Evolutionary conservation across 148 eudicot species (phyloP).

Genomic region (Vaccinium darrowii): DNA sequence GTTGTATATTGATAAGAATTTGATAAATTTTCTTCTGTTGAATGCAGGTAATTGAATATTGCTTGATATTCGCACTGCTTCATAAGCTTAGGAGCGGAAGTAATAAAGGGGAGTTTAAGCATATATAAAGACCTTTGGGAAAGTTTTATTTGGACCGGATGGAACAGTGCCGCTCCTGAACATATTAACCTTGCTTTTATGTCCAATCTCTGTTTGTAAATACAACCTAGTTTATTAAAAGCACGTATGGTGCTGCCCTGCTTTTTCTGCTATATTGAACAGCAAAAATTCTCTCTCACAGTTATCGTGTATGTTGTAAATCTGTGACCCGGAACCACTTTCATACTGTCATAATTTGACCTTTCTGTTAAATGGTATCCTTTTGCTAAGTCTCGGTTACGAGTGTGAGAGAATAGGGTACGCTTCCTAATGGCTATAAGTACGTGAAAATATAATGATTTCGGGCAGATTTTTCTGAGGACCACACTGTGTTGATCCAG

Average conservation of each 20-base stretch:
- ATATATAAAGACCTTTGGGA: conserved; percentile 33
- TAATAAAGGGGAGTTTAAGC: conserved; percentile 37
- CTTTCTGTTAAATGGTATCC: neutral
- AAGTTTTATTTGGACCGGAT: conserved; percentile 14
- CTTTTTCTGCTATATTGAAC: neutral
- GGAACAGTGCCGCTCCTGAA: conserved; percentile 7
- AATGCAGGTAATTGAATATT: conserved; percentile 38
- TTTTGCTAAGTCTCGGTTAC: neutral
- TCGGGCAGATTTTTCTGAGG: neutral
- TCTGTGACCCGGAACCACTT: neutral
- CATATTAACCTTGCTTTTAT: neutral
- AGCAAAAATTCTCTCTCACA: neutral
- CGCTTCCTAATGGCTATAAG: neutral
- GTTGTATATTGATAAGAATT: neutral
- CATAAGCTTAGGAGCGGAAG: conserved; percentile 35
- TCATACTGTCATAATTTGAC: neutral
- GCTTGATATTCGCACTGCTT: conserved; percentile 33
- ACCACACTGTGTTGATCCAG: neutral
- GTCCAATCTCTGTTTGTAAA: conserved; percentile 6
- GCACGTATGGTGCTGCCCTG: neutral
- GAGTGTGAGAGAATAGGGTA: neutral
- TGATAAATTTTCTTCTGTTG: neutral
- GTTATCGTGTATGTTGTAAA: neutral
- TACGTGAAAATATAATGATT: neutral
- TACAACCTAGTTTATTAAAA: neutral